Evolutionary conservation across 1,284 basidiomycete species (phyloP).

Genomic region (Ustilago cynodontis): DNA sequence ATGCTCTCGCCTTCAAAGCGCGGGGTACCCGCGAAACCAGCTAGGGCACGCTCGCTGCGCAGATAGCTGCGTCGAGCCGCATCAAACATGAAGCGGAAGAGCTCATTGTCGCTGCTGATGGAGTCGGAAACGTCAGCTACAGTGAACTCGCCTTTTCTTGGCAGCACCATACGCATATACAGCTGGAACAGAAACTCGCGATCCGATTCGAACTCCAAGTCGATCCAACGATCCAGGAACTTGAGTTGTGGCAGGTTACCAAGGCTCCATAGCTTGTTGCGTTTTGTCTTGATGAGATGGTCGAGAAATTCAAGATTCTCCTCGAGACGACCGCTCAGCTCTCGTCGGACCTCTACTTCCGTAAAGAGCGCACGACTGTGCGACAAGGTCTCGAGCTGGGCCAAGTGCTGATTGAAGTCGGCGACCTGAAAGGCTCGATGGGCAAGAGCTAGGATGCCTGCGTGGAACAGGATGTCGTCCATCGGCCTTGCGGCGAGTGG

Average conservation of each 20-base stretch:
- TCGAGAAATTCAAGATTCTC: constrained; percentile 8
- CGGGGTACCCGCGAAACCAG: constrained; percentile 11
- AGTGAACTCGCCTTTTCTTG: background rate
- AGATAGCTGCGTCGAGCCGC: constrained; percentile 1
- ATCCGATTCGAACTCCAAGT: constrained; percentile 25
- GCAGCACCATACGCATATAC: constrained; percentile 19
- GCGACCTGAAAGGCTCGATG: constrained; percentile 25
- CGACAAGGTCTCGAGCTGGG: constrained; percentile 25
- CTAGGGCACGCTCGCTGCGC: constrained; percentile 11
- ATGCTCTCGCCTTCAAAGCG: constrained; percentile 15
- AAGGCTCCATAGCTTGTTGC: constrained; percentile 15
- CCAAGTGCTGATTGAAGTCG: constrained; percentile 19
- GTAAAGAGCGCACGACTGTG: constrained; percentile 27
- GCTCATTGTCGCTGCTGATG: constrained; percentile 1
- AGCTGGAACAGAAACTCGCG: constrained; percentile 10
- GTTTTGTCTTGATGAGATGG: constrained; percentile 13
- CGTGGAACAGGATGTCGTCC: constrained; percentile 19
- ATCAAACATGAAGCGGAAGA: constrained; percentile 5
- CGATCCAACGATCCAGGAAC: constrained; percentile 27
- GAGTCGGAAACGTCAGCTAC: constrained; percentile 7
- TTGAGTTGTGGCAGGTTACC: constrained; percentile 20
- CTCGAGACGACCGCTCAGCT: constrained; percentile 17
- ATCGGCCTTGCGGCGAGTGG: background rate
- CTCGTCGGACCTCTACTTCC: constrained; percentile 12
- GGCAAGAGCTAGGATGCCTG: constrained; percentile 20